phyloP scores from a whole-genome alignment of 352 stramenopile species.

The Globisporangium radiosum region DNA sequence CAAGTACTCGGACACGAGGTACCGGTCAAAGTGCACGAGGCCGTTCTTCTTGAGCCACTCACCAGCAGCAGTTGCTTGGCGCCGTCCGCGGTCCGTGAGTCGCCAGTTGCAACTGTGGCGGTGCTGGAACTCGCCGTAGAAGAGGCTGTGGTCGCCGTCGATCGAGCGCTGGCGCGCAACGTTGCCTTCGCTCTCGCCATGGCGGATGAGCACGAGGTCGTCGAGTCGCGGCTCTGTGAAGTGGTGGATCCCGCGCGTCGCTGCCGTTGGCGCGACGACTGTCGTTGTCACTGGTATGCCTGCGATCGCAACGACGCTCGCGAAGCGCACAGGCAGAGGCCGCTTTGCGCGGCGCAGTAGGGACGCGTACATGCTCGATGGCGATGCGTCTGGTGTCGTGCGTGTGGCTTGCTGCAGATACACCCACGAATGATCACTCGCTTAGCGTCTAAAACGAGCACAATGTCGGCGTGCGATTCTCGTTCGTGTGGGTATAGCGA shows the following conservation, averaged over 20 bases:
- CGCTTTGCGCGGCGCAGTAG: constrained; percentile 12
- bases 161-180: constrained; percentile 79
- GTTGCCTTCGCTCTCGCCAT: constrained; percentile 87
- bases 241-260: constrained; percentile 14
- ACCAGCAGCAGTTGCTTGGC: constrained; percentile 64
- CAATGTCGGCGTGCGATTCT: too few relatives aligned
- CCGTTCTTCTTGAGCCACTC: constrained; percentile 81
- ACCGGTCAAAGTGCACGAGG: constrained; percentile 73
- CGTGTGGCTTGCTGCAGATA: too few relatives aligned
- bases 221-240: constrained; percentile 48
- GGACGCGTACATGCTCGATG: constrained; percentile 12
- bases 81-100: constrained; percentile 74
- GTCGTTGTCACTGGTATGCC: background rate
- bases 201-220: constrained; percentile 84
- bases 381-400: background rate
- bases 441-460: too few relatives aligned
- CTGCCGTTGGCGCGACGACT: background rate
- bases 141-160: constrained; percentile 79
- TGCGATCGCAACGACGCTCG: constrained; percentile 1
- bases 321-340: constrained; percentile 6
- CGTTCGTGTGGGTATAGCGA: background rate
- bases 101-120: constrained; percentile 87
- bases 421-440: too few relatives aligned
- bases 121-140: constrained; percentile 83
- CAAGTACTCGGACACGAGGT: constrained; percentile 85